These are phyloP conservation scores for Nephelium lappaceum DNA, from an alignment of 345 rosid species.

Conservation along the genomic window DNA sequence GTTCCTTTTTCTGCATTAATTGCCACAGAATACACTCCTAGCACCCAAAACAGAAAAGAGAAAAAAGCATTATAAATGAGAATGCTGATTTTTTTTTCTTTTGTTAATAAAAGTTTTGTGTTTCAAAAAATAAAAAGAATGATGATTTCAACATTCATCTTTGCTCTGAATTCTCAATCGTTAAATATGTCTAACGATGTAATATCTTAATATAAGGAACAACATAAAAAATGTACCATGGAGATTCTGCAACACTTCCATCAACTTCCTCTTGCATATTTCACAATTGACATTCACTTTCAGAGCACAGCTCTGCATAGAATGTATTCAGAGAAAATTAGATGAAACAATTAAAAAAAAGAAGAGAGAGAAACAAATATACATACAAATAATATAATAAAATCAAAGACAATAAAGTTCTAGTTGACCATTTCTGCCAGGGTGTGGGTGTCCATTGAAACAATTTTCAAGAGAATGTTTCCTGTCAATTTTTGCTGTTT, in stretches of 20 bases:
- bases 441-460: conserved; percentile 13
- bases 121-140: too few relatives aligned
- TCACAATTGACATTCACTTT: conserved; percentile 25
- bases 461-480: neutral
- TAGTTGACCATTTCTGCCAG: conserved; percentile 2
- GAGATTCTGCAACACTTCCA: conserved; percentile 33
- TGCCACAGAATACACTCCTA: conserved; percentile 23
- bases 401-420: too few relatives aligned
- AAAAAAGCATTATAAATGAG: neutral
- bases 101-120: too few relatives aligned
- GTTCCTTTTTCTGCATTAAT: conserved; percentile 30
- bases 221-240: conserved; percentile 13
- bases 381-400: too few relatives aligned
- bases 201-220: neutral
- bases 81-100: neutral
- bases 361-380: neutral
- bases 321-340: neutral
- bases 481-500: neutral
- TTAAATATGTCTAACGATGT: neutral
- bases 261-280: conserved; percentile 27
- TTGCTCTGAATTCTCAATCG: neutral
- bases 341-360: neutral
- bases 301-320: conserved; percentile 17
- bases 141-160: too few relatives aligned
- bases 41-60: neutral